Conservation (phyloP, 257 asterid genomes). For the Cinchona pubescens region DNA sequence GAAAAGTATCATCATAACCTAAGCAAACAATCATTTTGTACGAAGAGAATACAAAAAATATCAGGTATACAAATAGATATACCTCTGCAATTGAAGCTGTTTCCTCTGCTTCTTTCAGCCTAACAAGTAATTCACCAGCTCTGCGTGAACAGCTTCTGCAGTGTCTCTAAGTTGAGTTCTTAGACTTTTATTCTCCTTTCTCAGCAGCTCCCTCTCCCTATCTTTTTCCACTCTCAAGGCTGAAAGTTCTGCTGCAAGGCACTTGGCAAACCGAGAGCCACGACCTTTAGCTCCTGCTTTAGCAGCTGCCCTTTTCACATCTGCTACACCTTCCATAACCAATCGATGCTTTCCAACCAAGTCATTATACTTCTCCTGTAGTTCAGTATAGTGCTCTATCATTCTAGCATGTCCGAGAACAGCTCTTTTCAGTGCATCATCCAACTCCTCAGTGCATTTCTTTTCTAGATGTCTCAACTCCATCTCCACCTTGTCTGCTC, state of each 20-base stretch:
- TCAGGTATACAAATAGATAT: not conserved
- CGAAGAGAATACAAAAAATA: not conserved
- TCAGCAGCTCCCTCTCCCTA: slow-evolving; percentile 66
- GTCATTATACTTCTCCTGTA: slow-evolving; percentile 86
- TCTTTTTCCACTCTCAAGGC: slow-evolving; percentile 81
- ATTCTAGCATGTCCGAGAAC: slow-evolving; percentile 78
- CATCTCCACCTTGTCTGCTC: slow-evolving; percentile 71
- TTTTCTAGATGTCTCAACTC: slow-evolving; percentile 77
- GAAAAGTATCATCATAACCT: too few species aligned
- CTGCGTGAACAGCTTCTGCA: slow-evolving; percentile 96
- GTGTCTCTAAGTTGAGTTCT: slow-evolving; percentile 85
- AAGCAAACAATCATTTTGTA: too few species aligned
- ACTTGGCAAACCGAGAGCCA: slow-evolving; percentile 77
- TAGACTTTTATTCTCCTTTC: slow-evolving; percentile 69
- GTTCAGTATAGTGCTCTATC: slow-evolving; percentile 85
- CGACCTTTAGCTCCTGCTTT: slow-evolving; percentile 87
- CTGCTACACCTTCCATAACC: slow-evolving; percentile 76
- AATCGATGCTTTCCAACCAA: slow-evolving; percentile 57
- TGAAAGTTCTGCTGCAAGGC: slow-evolving; percentile 89
- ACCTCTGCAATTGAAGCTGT: slow-evolving; percentile 84
- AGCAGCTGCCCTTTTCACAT: slow-evolving; percentile 80
- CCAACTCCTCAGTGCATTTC: slow-evolving; percentile 74
- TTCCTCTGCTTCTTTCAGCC: slow-evolving; percentile 93
- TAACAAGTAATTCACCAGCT: slow-evolving; percentile 90
- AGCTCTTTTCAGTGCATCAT: slow-evolving; percentile 75